Conservation (phyloP, 148 eudicot species). For the Tetragonia tetragonoides region DNA sequence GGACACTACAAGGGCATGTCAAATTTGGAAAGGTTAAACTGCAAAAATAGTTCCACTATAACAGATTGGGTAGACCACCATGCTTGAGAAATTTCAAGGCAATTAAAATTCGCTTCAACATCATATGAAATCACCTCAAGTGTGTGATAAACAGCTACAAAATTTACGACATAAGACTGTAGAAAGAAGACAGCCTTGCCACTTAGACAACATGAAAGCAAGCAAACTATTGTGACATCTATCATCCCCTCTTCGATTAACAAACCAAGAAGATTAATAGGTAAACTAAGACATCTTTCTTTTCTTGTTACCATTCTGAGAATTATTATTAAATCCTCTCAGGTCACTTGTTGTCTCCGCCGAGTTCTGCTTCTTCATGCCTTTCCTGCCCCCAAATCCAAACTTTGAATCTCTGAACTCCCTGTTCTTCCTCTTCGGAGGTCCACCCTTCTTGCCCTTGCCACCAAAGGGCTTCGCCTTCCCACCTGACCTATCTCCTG, state of each 20-base stretch:
- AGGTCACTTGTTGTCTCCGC: slow-evolving; percentile 73
- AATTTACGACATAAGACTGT: not conserved
- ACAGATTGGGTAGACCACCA: too few species aligned
- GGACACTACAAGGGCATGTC: too few species aligned
- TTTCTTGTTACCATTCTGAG: slow-evolving; percentile 45
- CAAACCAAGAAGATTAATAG: not conserved
- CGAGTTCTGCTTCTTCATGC: slow-evolving; percentile 76
- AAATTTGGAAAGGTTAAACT: too few species aligned
- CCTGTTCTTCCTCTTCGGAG: slow-evolving; percentile 55
- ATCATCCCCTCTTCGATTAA: not conserved
- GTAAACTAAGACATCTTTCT: slow-evolving; percentile 40
- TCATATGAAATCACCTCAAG: not conserved
- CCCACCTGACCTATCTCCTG: slow-evolving; percentile 89
- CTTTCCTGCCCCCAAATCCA: slow-evolving; percentile 89
- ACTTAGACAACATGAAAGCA: not conserved
- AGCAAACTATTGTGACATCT: not conserved
- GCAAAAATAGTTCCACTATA: too few species aligned
- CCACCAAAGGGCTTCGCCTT: slow-evolving; percentile 44
- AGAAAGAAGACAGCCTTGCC: slow-evolving; percentile 1
- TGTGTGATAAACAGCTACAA: not conserved
- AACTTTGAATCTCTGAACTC: slow-evolving; percentile 62
- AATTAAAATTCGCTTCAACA: not conserved
- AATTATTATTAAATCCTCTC: slow-evolving; percentile 43
- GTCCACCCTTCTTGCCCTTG: slow-evolving; percentile 46
- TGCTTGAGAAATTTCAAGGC: too few species aligned